Conservation (phyloP, 2,329 filamentous ascomycete species). For the Fusarium sp. region DNA sequence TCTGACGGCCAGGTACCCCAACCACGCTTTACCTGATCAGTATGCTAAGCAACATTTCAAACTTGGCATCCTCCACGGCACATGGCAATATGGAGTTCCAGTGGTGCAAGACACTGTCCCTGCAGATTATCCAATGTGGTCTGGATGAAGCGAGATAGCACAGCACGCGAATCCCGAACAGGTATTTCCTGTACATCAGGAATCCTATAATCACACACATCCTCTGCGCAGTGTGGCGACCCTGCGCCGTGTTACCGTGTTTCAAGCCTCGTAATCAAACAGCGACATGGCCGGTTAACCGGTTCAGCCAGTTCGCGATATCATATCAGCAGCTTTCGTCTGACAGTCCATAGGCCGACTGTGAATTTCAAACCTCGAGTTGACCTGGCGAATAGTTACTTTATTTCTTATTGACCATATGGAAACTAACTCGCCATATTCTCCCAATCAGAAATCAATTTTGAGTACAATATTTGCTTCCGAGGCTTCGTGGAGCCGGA, state of each 20-base stretch:
- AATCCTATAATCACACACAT: neutral
- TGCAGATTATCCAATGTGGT: slow-evolving; percentile 11
- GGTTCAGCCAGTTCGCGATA: neutral
- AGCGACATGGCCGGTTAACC: neutral
- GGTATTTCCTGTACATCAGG: slow-evolving; percentile 22
- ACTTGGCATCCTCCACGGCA: slow-evolving; percentile 30
- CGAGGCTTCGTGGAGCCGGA: slow-evolving; percentile 16
- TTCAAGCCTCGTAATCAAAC: neutral
- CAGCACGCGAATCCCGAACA: slow-evolving; percentile 23
- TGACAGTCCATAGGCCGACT: neutral
- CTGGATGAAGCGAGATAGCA: neutral
- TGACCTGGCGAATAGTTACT: neutral
- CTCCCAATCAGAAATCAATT: neutral
- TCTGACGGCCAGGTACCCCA: slow-evolving; percentile 28
- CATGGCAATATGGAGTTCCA: slow-evolving; percentile 26
- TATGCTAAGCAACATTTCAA: slow-evolving; percentile 31
- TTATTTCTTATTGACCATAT: neutral
- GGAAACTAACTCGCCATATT: neutral
- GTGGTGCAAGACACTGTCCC: slow-evolving; percentile 22
- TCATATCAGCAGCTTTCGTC: neutral
- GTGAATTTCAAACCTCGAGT: neutral
- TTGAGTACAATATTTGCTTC: neutral
- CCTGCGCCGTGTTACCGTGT: slow-evolving; percentile 1
- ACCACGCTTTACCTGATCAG: slow-evolving; percentile 32
- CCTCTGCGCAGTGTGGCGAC: neutral